phyloP scores from a whole-genome alignment of 495 filamentous ascomycete species.

The Trichoderma asperelloides region DNA sequence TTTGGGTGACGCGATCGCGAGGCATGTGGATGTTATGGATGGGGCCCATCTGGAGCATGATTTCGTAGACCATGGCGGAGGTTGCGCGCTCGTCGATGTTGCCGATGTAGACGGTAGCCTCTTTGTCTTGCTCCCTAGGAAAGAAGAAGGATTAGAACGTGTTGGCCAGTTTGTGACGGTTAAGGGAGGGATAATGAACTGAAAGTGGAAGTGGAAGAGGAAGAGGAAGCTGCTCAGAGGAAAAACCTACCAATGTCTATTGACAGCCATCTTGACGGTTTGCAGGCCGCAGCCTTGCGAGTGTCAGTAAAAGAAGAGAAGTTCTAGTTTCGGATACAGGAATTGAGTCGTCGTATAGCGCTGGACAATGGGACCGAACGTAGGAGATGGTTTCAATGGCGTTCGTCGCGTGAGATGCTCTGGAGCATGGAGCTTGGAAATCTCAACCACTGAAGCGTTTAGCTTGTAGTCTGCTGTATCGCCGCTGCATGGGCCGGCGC shows the following conservation, averaged over 20 bases:
- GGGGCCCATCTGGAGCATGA: conserved; percentile 94
- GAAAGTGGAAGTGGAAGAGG: background rate
- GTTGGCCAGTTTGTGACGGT: background rate
- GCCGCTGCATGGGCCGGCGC: background rate
- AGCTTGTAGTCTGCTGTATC: background rate
- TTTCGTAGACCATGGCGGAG: conserved; percentile 86
- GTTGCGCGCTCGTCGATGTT: conserved; percentile 95
- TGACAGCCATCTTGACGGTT: conserved; percentile 53
- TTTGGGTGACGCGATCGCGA: conserved; percentile 93
- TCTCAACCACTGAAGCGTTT: background rate
- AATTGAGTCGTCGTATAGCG: background rate
- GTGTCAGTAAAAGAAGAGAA: background rate
- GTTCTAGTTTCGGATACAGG: background rate
- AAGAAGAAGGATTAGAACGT: background rate
- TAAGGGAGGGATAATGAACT: background rate
- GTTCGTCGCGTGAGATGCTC: background rate
- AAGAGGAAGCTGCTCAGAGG: background rate
- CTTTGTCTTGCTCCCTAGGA: conserved; percentile 97
- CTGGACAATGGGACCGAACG: background rate
- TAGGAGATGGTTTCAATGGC: background rate
- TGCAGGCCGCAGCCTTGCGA: background rate
- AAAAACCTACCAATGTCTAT: conserved; percentile 56
- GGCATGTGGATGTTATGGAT: conserved; percentile 97
- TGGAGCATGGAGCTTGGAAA: background rate
- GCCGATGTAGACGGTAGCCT: conserved; percentile 95